Percentiles rank a stretch among this genome's conserved stretches.
Conservation (phyloP, 202 grass and related monocot species). For the Setaria italica region DNA sequence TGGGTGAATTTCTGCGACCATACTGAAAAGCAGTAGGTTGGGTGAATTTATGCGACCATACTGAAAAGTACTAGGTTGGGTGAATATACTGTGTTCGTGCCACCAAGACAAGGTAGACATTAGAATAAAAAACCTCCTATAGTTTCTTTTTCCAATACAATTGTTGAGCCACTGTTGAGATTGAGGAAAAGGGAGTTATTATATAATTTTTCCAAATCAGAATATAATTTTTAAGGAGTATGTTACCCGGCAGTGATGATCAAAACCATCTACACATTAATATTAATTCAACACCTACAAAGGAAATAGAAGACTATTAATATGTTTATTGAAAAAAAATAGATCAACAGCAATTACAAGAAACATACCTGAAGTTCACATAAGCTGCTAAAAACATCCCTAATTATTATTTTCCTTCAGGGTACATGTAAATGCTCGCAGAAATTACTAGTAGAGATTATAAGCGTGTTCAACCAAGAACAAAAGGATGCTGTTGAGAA, state of each 20-base stretch:
- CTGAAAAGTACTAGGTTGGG: too few relatives aligned
- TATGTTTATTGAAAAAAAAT: slow-evolving; percentile 16
- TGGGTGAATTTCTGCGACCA: too few relatives aligned
- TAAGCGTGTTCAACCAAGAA: too few relatives aligned
- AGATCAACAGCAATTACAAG: slow-evolving; percentile 47
- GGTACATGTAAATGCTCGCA: too few relatives aligned
- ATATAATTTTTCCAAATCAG: slow-evolving; percentile 33
- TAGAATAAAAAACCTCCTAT: slow-evolving; percentile 92
- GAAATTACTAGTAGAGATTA: too few relatives aligned
- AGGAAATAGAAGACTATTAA: slow-evolving; percentile 8
- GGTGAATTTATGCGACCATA: too few relatives aligned
- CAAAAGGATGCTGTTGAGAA: too few relatives aligned
- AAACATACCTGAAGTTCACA: slow-evolving; percentile 92
- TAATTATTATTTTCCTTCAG: too few relatives aligned
- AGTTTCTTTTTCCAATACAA: slow-evolving; percentile 97
- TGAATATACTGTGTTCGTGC: too few relatives aligned
- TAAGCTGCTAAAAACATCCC: slow-evolving; percentile 96
- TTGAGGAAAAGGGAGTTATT: slow-evolving; percentile 37
- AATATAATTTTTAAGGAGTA: slow-evolving; percentile 13
- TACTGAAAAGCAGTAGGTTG: too few relatives aligned
- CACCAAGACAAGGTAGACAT: slow-evolving; percentile 95
- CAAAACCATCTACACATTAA: slow-evolving; percentile 98
- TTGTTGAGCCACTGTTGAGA: slow-evolving; percentile 94
- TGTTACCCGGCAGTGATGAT: slow-evolving; percentile 98
- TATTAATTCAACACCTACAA: slow-evolving; percentile 94